phyloP scores from a whole-genome alignment of 2,329 filamentous ascomycete genomes.

The Phyllosticta citrichinensis region DNA sequence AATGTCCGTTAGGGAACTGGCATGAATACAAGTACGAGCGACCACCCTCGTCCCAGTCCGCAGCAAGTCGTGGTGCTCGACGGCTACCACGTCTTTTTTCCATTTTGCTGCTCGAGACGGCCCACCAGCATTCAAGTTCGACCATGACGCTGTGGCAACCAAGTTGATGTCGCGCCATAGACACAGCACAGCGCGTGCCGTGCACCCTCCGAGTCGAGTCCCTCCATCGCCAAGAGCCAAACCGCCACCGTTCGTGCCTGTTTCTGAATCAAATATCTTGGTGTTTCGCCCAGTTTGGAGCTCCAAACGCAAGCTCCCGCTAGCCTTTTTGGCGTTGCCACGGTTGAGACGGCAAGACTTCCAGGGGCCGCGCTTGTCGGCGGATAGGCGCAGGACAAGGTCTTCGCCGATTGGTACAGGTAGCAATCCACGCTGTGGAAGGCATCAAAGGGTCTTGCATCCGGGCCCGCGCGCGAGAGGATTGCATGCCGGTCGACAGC shows the following conservation, averaged over 20 bases:
- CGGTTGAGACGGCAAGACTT: background rate
- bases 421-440: background rate
- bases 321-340: background rate
- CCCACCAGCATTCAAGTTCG: background rate
- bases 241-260: background rate
- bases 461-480: background rate
- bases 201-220: background rate
- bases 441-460: background rate
- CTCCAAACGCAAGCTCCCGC: background rate
- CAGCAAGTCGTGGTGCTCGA: background rate
- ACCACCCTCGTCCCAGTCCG: constrained; percentile 1
- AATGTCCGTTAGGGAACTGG: constrained; percentile 3
- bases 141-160: background rate
- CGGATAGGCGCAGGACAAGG: constrained; percentile 4
- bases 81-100: background rate
- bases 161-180: background rate
- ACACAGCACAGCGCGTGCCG: constrained; percentile 1
- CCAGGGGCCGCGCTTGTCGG: constrained; percentile 5
- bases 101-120: background rate
- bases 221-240: background rate
- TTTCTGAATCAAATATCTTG: constrained; percentile 1
- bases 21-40: constrained; percentile 10
- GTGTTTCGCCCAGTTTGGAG: background rate
- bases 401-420: constrained; percentile 4
- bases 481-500: background rate